Evolutionary conservation across 2,329 filamentous ascomycete species (phyloP).

Genomic region (Rutstroemia sp.): DNA sequence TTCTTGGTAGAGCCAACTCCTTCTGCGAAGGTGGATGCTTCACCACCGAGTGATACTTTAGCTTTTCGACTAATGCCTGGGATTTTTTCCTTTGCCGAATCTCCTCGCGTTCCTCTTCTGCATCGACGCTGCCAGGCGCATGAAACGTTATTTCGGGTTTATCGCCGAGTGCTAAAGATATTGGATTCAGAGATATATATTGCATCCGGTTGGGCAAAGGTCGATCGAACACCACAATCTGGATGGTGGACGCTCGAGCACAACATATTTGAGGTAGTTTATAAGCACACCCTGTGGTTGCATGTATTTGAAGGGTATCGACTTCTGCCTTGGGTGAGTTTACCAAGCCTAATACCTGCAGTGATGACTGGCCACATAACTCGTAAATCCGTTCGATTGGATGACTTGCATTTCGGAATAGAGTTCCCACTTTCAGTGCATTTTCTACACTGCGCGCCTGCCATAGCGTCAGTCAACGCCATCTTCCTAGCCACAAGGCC

Average conservation of each 20-base stretch:
- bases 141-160: slow-evolving; percentile 41
- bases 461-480: slow-evolving; percentile 20
- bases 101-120: slow-evolving; percentile 63
- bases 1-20: slow-evolving; percentile 70
- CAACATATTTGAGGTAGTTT: slow-evolving; percentile 68
- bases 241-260: slow-evolving; percentile 63
- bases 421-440: slow-evolving; percentile 73
- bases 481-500: slow-evolving; percentile 1
- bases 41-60: slow-evolving; percentile 80
- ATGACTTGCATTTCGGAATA: slow-evolving; percentile 77
- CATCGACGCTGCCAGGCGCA: slow-evolving; percentile 53
- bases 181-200: slow-evolving; percentile 86
- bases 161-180: slow-evolving; percentile 76
- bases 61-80: slow-evolving; percentile 69
- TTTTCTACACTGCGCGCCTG: slow-evolving; percentile 67
- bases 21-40: slow-evolving; percentile 71
- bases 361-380: slow-evolving; percentile 71
- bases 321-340: slow-evolving; percentile 54
- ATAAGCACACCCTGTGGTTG: slow-evolving; percentile 44
- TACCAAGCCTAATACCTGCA: slow-evolving; percentile 79
- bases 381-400: slow-evolving; percentile 74
- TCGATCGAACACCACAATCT: slow-evolving; percentile 83
- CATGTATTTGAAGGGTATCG: slow-evolving; percentile 63
- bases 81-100: slow-evolving; percentile 50
- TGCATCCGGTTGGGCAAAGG: slow-evolving; percentile 87